Evolutionary conservation across 345 rosid genomes (phyloP).

Genomic region (Syzygium grande): DNA sequence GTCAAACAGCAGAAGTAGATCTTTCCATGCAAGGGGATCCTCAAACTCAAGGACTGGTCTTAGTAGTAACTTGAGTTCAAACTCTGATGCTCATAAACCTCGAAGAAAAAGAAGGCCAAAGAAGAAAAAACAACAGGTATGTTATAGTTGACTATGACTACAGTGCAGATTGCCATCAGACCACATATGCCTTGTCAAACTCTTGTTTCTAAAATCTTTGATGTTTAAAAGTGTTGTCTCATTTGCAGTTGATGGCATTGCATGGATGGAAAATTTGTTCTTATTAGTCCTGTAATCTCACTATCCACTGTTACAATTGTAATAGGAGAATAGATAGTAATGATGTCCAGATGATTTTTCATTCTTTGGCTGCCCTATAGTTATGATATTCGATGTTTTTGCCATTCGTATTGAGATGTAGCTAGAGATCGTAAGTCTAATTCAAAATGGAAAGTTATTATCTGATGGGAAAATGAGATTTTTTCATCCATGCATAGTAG

Average conservation of each 20-base stretch:
- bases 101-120: no score
- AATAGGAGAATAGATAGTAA: not conserved
- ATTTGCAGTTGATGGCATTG: not conserved
- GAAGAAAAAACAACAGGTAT: conserved; percentile 67
- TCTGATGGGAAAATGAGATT: not conserved
- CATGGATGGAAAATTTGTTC: not conserved
- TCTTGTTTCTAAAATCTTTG: not conserved
- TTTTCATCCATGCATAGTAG: not conserved
- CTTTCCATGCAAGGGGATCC: conserved; percentile 31
- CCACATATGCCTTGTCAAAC: not conserved
- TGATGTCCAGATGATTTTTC: not conserved
- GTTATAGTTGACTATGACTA: not conserved
- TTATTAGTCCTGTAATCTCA: not conserved
- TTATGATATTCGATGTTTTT: not conserved
- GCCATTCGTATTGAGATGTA: not conserved
- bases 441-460: not conserved
- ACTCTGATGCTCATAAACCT: conserved; percentile 89
- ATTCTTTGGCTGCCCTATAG: not conserved
- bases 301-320: not conserved
- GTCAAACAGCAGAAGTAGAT: conserved; percentile 51
- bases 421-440: not conserved
- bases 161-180: not conserved
- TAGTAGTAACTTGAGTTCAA: conserved; percentile 85
- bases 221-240: not conserved
- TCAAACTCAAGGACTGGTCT: conserved; percentile 61